Evolutionary conservation across 208 protist species (phyloP), one percentile per base, ranked within the genome.

Genomic region (Leishmania braziliensis): DNA sequence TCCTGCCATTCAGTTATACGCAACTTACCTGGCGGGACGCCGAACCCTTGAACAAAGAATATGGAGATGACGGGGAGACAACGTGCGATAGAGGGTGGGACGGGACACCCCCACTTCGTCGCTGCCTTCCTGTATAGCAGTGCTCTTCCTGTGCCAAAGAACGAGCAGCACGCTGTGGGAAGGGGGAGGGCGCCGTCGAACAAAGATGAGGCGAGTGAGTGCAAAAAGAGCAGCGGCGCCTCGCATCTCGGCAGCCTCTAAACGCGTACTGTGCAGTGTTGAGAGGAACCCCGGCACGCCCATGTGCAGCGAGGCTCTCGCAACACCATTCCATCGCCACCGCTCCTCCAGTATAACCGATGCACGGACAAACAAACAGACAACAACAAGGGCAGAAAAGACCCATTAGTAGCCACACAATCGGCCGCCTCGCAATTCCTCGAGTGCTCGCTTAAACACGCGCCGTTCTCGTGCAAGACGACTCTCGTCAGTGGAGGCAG

Each of bases 391-490:
- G 9, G 20, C 46, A 36, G 26, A 53, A 16, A 73, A 73, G 48
- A n/a, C 18, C 39, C 36, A 16, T 78, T 26, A 84, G 74, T 71
- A 81, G 2, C n/a, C 23, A 39, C 51, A 63, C 36, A 74, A 77
- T 3, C 77, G 75, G 1, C 82, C 79, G 16, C 69, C 14, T 14
- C 84, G 81, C 23, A 80, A 23, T 12, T 86, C 70, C 14, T 90
- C 74, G 0, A 90, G 71, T 23, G 89, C 84, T 56, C 72, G 75
- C 5, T 82, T 56, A 10, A 90, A 76, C 54, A 73, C 23, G 36
- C 83, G 77, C 18, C 85, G 81, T 23, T 86, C 79, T 50, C 48
- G 51, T 46, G 53, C 18, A 46, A 18, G 20, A 1, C 53, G 5
- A 39, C 33, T 65, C 20, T 48, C 56, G 53, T 2, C 36, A 50